Evolutionary conservation across 768 basidiomycete species (phyloP), one percentile per base, ranked within the genome.

Genomic region (Russula emetica): DNA sequence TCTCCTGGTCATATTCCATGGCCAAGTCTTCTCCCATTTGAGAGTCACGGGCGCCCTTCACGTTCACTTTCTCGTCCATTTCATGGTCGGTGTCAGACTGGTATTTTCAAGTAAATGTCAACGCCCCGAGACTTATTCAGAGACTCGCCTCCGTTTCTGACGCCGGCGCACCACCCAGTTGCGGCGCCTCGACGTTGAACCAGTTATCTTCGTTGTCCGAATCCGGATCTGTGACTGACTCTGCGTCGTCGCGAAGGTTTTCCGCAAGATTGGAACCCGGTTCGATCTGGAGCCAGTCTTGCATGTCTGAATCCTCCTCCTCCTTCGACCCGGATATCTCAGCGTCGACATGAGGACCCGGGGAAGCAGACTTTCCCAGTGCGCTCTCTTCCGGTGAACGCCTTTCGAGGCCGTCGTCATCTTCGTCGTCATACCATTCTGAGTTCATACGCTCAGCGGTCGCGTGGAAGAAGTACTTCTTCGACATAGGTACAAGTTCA

Each of bases 401-500:
- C 3, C 14, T 18, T 36, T 56, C 49, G 24, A 36, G 40, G 18
- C 51, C 63, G 7, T 61, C 63, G 16, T 61, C 63, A n/a, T 50
- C 50, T 10, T 42, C 57, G 32, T 55, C 24, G 14, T 74, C 71
- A 68, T 86, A 90, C 40, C 85, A 87, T 0, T 81, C 78, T 11
- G 74, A 76, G 20, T 76, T 74, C 66, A 73, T 76, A 44, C 86
- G 80, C 7, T 73, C 74, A 1, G 77, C 73, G 0, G 85, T 88
- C 5, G 90, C 85, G 70, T 88, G 83, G 76, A 92, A 91, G 74
- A 92, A 90, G 72, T 91, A 92, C 71, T 89, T 92, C 74, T 87
- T 86, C 44, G 73, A 79, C 63, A 94, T 75, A 1, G 91, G 86
- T 30, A 84, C 74, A 22, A 78, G 76, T 62, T 82, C 76, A 13